Percentiles rank a stretch among this genome's conserved stretches.
Conservation (phyloP, 345 rosid genomes). For the Eucalyptus microcorys region DNA sequence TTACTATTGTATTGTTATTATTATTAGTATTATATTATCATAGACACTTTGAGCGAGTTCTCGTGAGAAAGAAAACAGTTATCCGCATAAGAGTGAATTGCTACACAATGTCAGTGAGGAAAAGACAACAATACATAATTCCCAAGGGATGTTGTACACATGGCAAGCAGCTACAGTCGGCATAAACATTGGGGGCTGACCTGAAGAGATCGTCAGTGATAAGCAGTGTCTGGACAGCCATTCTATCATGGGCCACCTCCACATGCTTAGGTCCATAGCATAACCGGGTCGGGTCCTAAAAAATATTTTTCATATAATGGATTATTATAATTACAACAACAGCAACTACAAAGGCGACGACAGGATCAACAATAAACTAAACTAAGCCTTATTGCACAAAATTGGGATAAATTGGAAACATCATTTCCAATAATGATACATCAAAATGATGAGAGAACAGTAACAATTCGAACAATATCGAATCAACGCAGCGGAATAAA, state of each 20-base stretch:
- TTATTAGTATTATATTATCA: neutral
- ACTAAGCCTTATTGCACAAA: neutral
- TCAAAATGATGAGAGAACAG: too few relatives aligned
- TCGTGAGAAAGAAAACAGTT: neutral
- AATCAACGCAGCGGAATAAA: too few relatives aligned
- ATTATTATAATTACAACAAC: neutral
- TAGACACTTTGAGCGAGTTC: neutral
- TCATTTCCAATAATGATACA: neutral
- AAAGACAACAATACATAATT: neutral
- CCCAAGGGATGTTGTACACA: neutral
- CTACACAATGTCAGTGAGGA: neutral
- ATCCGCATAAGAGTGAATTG: neutral
- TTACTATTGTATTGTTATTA: neutral
- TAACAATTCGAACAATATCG: too few relatives aligned
- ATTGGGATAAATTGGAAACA: neutral
- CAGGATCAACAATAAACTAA: neutral
- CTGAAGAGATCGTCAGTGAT: slow-evolving; percentile 92
- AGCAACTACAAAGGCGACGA: neutral
- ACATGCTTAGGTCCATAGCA: slow-evolving; percentile 99
- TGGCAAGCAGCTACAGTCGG: neutral
- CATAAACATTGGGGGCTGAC: slow-evolving; percentile 14
- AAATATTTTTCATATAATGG: neutral
- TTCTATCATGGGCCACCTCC: slow-evolving; percentile 88
- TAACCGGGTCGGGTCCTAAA: slow-evolving; percentile 69
- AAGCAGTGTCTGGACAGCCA: slow-evolving; percentile 94